phyloP scores from a whole-genome alignment of 306 rosid genomes.

The Pyrus betulifolia region DNA sequence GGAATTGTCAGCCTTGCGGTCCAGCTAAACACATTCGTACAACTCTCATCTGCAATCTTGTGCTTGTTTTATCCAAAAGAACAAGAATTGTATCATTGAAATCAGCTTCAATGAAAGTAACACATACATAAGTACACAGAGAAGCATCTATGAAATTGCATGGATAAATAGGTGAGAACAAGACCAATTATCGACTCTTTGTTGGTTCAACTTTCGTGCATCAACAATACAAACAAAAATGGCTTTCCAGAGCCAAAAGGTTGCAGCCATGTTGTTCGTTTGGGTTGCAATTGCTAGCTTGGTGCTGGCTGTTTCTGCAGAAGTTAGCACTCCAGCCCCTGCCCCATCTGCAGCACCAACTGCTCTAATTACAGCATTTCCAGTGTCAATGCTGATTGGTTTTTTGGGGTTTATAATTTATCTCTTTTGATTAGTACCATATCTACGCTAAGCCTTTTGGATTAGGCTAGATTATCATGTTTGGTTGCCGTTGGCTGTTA shows the following conservation, averaged over 20 bases:
- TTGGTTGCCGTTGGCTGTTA: neutral
- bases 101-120: neutral
- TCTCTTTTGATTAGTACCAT: neutral
- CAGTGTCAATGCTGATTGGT: neutral
- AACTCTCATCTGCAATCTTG: neutral
- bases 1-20: neutral
- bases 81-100: neutral
- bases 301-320: neutral
- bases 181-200: neutral
- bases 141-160: neutral
- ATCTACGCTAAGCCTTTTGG: neutral
- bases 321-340: neutral
- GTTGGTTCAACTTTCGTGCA: neutral
- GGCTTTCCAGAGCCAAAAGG: neutral
- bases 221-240: neutral
- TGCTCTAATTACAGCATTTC: neutral
- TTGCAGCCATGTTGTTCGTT: neutral
- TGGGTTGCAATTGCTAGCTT: neutral
- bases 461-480: neutral
- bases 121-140: neutral
- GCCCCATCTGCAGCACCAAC: neutral
- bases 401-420: neutral
- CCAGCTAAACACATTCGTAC: neutral
- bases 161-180: neutral
- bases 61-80: neutral